phyloP scores from a whole-genome alignment of 768 basidiomycete species.

The Pleurotus tuber-regium region DNA sequence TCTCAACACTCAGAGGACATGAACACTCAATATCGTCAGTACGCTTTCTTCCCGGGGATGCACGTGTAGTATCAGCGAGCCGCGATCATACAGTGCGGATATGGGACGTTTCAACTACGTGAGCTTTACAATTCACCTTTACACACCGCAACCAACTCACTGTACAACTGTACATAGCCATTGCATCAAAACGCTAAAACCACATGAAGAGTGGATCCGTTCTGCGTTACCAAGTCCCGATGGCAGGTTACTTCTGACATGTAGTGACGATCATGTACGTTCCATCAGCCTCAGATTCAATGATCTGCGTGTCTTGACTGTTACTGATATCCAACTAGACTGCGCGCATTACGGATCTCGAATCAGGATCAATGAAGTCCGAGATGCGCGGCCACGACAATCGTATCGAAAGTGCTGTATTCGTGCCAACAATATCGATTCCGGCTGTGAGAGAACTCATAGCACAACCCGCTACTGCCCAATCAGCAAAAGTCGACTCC shows the following conservation, averaged over 20 bases:
- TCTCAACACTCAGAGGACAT: slow-evolving; percentile 83
- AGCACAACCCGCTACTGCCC: slow-evolving; percentile 25
- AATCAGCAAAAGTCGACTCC: slow-evolving; percentile 9
- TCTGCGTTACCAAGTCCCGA: slow-evolving; percentile 64
- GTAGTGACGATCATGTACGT: slow-evolving; percentile 84
- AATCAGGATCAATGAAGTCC: slow-evolving; percentile 58
- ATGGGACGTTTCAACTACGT: slow-evolving; percentile 88
- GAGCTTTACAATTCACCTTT: slow-evolving; percentile 24
- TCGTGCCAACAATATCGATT: slow-evolving; percentile 59
- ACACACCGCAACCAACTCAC: slow-evolving; percentile 8
- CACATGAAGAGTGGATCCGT: slow-evolving; percentile 81
- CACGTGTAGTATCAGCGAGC: slow-evolving; percentile 81
- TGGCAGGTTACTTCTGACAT: slow-evolving; percentile 72
- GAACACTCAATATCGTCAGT: slow-evolving; percentile 90
- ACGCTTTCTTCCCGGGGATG: slow-evolving; percentile 82
- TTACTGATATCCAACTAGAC: too few species aligned
- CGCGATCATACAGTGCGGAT: slow-evolving; percentile 83
- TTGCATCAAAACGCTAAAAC: slow-evolving; percentile 10
- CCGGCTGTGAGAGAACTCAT: slow-evolving; percentile 59
- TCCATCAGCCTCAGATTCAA: too few species aligned
- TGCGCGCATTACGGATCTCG: slow-evolving; percentile 63
- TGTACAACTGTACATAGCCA: slow-evolving; percentile 8
- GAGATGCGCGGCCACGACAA: slow-evolving; percentile 75
- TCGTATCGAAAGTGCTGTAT: slow-evolving; percentile 63
- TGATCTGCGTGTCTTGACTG: slow-evolving; percentile 21